Evolutionary conservation across 2,329 filamentous ascomycete species (phyloP).

Genomic region (Penicillium sp.): DNA sequence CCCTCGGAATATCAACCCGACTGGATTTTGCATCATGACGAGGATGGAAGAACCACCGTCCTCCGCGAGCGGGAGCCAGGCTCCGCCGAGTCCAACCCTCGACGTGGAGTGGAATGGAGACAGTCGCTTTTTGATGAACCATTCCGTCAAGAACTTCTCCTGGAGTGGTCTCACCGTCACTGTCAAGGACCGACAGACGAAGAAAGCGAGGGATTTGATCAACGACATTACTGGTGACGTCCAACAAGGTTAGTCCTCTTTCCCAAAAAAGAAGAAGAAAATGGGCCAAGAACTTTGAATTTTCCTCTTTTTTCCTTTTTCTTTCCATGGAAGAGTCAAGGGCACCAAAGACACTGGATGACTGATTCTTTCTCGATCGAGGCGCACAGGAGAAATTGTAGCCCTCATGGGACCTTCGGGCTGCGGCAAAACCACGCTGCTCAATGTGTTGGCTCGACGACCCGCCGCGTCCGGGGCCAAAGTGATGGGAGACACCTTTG

Average conservation of each 20-base stretch:
- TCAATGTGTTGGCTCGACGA: constrained; percentile 70
- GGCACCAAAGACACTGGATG: background rate
- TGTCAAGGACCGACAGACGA: constrained; percentile 65
- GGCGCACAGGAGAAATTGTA: constrained; percentile 57
- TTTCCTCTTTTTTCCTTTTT: too few species aligned
- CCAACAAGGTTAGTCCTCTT: constrained; percentile 47
- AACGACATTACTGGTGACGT: constrained; percentile 58
- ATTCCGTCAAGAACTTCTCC: constrained; percentile 56
- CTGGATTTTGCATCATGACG: background rate
- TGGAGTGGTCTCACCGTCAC: constrained; percentile 64
- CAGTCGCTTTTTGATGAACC: constrained; percentile 46
- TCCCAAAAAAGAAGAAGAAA: too few species aligned
- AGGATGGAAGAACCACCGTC: constrained; percentile 1
- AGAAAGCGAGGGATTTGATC: constrained; percentile 58
- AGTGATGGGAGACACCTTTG: constrained; percentile 49
- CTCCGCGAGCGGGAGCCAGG: background rate
- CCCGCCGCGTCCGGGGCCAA: constrained; percentile 49
- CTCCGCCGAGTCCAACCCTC: constrained; percentile 15
- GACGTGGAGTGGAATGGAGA: constrained; percentile 29
- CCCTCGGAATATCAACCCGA: too few species aligned
- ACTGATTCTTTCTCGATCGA: background rate
- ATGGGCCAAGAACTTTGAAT: too few species aligned
- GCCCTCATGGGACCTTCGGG: constrained; percentile 75
- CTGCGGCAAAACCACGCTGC: constrained; percentile 73
- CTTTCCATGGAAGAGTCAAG: too few species aligned